Evolutionary conservation across 768 basidiomycete species (phyloP).

Genomic region (Dioszegia hungarica): DNA sequence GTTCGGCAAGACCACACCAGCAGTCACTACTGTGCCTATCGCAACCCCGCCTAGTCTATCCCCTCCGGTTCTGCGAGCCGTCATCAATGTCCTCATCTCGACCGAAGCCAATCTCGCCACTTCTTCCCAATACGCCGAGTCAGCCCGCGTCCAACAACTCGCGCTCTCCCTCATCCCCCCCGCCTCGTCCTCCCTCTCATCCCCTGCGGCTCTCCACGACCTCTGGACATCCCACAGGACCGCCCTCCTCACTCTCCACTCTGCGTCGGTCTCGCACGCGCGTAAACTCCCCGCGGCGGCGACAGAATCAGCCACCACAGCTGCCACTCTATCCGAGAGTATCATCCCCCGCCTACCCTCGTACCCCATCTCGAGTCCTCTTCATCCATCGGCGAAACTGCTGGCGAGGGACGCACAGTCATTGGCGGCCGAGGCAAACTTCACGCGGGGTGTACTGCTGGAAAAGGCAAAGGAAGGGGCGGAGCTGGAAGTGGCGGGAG

Average conservation of each 20-base stretch:
- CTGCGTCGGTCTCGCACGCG: slow-evolving; percentile 35
- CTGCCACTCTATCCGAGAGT: slow-evolving; percentile 10
- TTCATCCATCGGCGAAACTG: slow-evolving; percentile 15
- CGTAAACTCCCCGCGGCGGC: slow-evolving; percentile 5
- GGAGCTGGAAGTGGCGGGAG: slow-evolving; percentile 24
- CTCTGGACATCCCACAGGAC: slow-evolving; percentile 35
- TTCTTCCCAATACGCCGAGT: slow-evolving; percentile 12
- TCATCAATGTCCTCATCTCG: slow-evolving; percentile 38
- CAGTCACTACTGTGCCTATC: not conserved
- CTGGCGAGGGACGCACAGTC: slow-evolving; percentile 33
- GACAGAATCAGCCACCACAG: slow-evolving; percentile 10
- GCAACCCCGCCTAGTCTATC: not conserved
- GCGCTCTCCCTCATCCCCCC: slow-evolving; percentile 22
- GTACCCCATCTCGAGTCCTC: slow-evolving; percentile 10
- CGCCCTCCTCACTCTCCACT: slow-evolving; percentile 34
- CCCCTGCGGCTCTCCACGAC: slow-evolving; percentile 26
- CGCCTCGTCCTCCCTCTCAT: slow-evolving; percentile 7
- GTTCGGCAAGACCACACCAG: not conserved
- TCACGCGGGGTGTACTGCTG: slow-evolving; percentile 28
- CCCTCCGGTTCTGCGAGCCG: slow-evolving; percentile 33
- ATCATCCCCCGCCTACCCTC: not conserved
- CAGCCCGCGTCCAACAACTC: slow-evolving; percentile 24
- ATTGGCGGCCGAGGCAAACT: slow-evolving; percentile 36
- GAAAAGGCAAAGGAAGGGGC: slow-evolving; percentile 10
- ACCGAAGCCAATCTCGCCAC: slow-evolving; percentile 33